Evolutionary conservation across 106 monocot species (phyloP).

Genomic region (Triglochin maritima): DNA sequence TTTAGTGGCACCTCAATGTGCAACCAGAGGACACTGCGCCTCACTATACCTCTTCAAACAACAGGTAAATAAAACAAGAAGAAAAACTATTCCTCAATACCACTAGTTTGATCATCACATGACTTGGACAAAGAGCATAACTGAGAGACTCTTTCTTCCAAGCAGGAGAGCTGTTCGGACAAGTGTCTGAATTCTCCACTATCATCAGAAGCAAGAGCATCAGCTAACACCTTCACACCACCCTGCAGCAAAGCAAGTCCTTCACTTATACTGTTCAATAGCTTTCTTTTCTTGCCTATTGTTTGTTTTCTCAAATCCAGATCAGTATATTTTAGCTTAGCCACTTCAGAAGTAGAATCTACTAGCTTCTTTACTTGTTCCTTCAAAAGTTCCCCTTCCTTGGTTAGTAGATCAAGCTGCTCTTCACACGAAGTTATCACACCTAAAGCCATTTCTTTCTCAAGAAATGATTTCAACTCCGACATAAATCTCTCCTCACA

Average conservation of each 20-base stretch:
- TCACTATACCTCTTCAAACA: too few species aligned
- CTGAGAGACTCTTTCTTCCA: conserved; percentile 49
- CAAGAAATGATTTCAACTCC: conserved; percentile 66
- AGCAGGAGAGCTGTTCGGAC: conserved; percentile 39
- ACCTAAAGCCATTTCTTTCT: conserved; percentile 47
- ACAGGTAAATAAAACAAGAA: too few species aligned
- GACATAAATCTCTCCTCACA: conserved; percentile 70
- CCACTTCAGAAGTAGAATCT: conserved; percentile 3
- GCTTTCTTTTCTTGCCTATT: conserved; percentile 50
- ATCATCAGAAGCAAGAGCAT: conserved; percentile 39
- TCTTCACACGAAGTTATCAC: conserved; percentile 23
- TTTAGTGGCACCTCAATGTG: too few species aligned
- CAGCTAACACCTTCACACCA: conserved; percentile 48
- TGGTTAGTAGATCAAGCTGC: conserved; percentile 33
- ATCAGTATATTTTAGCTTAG: conserved; percentile 14
- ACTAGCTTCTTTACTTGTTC: conserved; percentile 10
- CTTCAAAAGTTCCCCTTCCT: conserved; percentile 49
- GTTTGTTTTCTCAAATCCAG: conserved; percentile 8
- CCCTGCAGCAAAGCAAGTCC: conserved; percentile 65
- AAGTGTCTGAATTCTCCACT: conserved; percentile 38
- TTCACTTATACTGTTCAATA: conserved; percentile 50
- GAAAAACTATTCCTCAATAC: too few species aligned
- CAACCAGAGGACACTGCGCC: too few species aligned
- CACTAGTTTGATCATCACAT: too few species aligned
- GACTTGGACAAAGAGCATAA: conserved; percentile 11